Base-by-base conservation (phyloP, 2,329 filamentous ascomycete species). In the Ascochyta viciae-villosae region DNA sequence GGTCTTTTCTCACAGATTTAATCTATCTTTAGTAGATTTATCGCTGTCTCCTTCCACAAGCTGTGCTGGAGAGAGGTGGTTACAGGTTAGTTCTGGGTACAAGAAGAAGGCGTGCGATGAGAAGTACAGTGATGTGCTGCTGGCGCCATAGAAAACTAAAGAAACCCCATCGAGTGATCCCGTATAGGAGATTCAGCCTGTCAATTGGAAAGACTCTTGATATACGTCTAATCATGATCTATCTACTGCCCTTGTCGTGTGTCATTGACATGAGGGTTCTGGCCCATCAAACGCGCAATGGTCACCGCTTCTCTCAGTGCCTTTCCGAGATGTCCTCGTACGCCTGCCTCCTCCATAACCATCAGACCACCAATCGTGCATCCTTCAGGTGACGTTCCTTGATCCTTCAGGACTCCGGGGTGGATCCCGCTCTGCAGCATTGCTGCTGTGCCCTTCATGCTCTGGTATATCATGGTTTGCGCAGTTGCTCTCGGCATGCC, bases 281-380 rank as follows among this genome's bases (percentile, higher is more conserved):
- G 73, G 15, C 71, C 77, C 78, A 81, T 80, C 22, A 75, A 55
- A 4, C 78, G 66, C 13, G 80, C 79, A 55, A 81, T 70, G 6
- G 79, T 81, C 0, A 81, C 79, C 10, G 80, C 78, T 58, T 82
- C 80, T n/a, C 81, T 68, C 13, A 83, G 65, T 1, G 78, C 79
- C 56, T 59, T 65, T 3, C 69, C 70, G 23, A 74, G 34, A 33
- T 57, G 55, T 0, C 66, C 71, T 24, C 71, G 64, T 1, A 72
- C 63, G 12, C 67, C 69, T 22, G 51, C 62, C 43, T 74, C 71
- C 54, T 74, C 71, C 52, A 74, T 31, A 9, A 73, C 68, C 70
- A 73, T 73, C 13, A 74, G 24, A 6, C 71, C 71, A 0, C 63
- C 71, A 59, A 74, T 73, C 33, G 71, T 74, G 45, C 71, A 74